These are phyloP conservation scores for Parvularia atlantis DNA, from an alignment of 78 protist genomes.

Conservation along the genomic window DNA sequence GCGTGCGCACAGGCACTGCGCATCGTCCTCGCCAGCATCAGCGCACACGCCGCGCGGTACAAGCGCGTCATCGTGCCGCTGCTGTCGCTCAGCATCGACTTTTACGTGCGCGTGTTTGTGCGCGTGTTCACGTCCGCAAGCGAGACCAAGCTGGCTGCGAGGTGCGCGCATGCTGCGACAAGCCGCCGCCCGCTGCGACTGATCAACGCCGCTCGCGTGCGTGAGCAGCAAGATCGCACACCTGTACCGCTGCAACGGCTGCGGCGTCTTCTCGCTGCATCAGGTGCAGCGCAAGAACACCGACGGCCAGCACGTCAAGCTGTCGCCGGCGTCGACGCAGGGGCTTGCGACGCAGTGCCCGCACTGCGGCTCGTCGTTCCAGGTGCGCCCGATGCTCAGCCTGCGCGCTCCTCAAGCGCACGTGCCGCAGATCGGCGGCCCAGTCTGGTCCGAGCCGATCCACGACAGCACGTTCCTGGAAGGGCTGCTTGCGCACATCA, in stretches of 20 bases:
- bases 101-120: conserved; percentile 93
- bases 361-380: background rate
- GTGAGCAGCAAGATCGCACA: conserved; percentile 12
- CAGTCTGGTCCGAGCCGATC: conserved; percentile 75
- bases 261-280: conserved; percentile 50
- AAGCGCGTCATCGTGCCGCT: conserved; percentile 73
- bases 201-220: background rate
- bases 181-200: background rate
- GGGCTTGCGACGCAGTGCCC: background rate
- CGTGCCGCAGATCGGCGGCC: conserved; percentile 70
- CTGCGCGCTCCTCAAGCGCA: background rate
- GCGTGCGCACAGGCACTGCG: conserved; percentile 60
- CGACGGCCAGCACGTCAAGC: background rate
- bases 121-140: conserved; percentile 47
- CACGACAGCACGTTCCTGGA: conserved; percentile 41
- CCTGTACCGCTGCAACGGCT: conserved; percentile 69
- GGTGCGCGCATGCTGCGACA: background rate
- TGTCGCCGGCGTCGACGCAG: background rate
- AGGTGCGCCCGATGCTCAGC: background rate
- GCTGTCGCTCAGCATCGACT: conserved; percentile 78
- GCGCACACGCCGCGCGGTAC: conserved; percentile 60
- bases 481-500: conserved; percentile 18
- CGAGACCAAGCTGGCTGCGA: conserved; percentile 27
- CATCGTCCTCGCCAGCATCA: conserved; percentile 55
- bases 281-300: conserved; percentile 38